Conservation (phyloP, 2,329 filamentous ascomycete genomes). For the Immersiporthe knoxdaviesiana region DNA sequence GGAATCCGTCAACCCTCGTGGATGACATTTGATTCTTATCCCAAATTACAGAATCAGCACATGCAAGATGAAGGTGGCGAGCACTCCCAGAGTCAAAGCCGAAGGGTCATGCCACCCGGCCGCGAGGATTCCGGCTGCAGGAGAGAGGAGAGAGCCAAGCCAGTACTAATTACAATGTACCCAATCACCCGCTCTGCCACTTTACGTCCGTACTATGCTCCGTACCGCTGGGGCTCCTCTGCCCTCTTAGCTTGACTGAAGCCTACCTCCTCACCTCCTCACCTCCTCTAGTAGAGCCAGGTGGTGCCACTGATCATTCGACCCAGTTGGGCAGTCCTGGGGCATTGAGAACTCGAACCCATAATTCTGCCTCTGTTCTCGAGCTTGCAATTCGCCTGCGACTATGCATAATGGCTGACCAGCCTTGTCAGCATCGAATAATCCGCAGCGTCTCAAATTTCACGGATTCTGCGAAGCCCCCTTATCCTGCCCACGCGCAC, state of each 20-base stretch:
- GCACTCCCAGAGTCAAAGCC: slow-evolving; percentile 9
- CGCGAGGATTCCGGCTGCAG: slow-evolving; percentile 13
- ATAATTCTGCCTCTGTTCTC: not conserved
- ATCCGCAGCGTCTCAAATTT: slow-evolving; percentile 12
- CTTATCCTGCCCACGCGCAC: not conserved
- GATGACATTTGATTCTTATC: not conserved
- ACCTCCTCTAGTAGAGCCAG: not conserved
- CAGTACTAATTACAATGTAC: not conserved
- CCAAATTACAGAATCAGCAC: slow-evolving; percentile 14
- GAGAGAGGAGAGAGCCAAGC: not conserved
- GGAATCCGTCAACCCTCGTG: not conserved
- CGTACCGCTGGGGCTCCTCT: not conserved
- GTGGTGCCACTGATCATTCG: slow-evolving; percentile 24
- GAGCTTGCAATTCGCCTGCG: not conserved
- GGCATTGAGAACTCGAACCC: not conserved
- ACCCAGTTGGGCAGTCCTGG: slow-evolving; percentile 2
- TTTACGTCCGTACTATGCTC: no score
- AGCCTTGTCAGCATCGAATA: not conserved
- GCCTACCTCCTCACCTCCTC: no score
- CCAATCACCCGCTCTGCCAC: no score
- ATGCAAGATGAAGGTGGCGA: slow-evolving; percentile 19
- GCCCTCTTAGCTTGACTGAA: not conserved
- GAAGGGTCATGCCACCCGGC: slow-evolving; percentile 24
- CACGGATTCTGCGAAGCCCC: not conserved
- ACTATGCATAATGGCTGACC: not conserved